phyloP scores from a whole-genome alignment of 1,284 basidiomycete genomes.

The Kwoniella shivajii region DNA sequence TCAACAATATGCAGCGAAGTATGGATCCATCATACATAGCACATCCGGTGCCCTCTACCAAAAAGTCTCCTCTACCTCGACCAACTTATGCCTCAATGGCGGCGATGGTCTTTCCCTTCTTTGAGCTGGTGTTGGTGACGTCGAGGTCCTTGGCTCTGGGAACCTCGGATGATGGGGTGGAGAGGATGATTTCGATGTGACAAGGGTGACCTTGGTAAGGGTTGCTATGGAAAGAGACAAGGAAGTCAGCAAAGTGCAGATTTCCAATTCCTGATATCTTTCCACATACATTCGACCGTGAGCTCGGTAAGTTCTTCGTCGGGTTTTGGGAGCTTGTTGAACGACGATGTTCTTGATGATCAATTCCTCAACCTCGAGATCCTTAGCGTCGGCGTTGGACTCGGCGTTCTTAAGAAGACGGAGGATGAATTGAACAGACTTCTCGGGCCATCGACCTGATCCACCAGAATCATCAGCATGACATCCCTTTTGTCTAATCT shows the following conservation, averaged over 20 bases:
- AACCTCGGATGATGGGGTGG: slow-evolving; percentile 74
- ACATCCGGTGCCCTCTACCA: slow-evolving; percentile 31
- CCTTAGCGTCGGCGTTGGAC: slow-evolving; percentile 98
- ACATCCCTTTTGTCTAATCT: not conserved
- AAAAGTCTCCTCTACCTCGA: slow-evolving; percentile 3
- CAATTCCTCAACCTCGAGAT: slow-evolving; percentile 88
- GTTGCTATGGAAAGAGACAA: slow-evolving; percentile 56
- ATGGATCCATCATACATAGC: slow-evolving; percentile 51
- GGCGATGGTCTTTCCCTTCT: slow-evolving; percentile 53
- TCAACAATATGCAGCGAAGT: slow-evolving; percentile 20
- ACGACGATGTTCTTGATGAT: slow-evolving; percentile 96
- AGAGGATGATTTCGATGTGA: slow-evolving; percentile 93
- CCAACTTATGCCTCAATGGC: slow-evolving; percentile 55
- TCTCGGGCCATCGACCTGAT: slow-evolving; percentile 98
- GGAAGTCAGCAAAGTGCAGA: not conserved
- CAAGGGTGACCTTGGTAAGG: slow-evolving; percentile 88
- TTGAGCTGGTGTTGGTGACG: slow-evolving; percentile 49
- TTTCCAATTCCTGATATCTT: not conserved
- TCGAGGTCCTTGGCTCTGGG: slow-evolving; percentile 85
- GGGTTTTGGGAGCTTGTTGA: slow-evolving; percentile 99
- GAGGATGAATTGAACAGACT: slow-evolving; percentile 95
- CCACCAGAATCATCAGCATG: not conserved
- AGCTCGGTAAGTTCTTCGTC: slow-evolving; percentile 98
- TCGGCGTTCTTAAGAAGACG: slow-evolving; percentile 98
- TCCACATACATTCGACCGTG: slow-evolving; percentile 75